phyloP scores from a whole-genome alignment of 768 basidiomycete species.

The Pleurotus tuber-regium region DNA sequence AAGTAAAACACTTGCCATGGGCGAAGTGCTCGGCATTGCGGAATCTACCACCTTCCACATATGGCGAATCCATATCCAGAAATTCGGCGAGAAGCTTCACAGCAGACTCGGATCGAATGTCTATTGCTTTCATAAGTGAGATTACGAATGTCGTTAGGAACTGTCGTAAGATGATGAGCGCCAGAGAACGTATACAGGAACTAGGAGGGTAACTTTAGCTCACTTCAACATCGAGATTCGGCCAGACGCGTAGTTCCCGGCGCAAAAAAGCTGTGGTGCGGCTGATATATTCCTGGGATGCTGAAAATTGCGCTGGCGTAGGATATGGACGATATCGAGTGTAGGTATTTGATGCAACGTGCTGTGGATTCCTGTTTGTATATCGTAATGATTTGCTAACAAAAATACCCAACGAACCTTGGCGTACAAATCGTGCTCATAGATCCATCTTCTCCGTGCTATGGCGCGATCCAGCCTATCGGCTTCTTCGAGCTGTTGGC shows the following conservation, averaged over 20 bases:
- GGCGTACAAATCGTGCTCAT: constrained; percentile 74
- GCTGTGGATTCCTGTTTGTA: constrained; percentile 42
- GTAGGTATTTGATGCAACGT: constrained; percentile 83
- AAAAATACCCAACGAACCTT: constrained; percentile 54
- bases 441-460: constrained; percentile 73
- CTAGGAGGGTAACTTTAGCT: not conserved
- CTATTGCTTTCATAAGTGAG: constrained; percentile 88
- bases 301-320: constrained; percentile 79
- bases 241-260: constrained; percentile 82
- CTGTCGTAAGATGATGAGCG: constrained; percentile 32
- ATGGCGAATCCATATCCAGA: constrained; percentile 72
- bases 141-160: constrained; percentile 88
- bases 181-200: not conserved
- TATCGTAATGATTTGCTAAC: constrained; percentile 10
- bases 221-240: constrained; percentile 86
- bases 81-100: constrained; percentile 85
- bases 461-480: constrained; percentile 80
- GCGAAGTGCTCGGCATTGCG: constrained; percentile 90
- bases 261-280: constrained; percentile 80
- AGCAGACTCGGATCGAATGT: constrained; percentile 88
- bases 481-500: constrained; percentile 49
- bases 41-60: constrained; percentile 52
- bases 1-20: constrained; percentile 60
- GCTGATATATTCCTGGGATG: constrained; percentile 70
- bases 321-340: constrained; percentile 91